Evolutionary conservation across 1,284 basidiomycete species (phyloP).

Genomic region (Naganishia liquefaciens): DNA sequence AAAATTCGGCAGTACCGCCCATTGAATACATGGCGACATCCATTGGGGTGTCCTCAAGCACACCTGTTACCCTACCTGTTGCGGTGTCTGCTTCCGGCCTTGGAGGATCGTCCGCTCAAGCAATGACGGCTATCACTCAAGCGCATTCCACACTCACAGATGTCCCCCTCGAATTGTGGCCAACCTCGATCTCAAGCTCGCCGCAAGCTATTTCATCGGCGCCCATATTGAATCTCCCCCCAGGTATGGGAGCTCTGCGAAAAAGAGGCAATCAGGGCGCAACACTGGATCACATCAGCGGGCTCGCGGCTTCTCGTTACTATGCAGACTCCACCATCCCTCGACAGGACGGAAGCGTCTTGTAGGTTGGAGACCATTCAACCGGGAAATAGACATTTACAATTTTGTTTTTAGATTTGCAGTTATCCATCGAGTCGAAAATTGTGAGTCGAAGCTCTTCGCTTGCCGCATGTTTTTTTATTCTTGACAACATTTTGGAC

Average conservation of each 20-base stretch:
- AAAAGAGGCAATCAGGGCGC: not conserved
- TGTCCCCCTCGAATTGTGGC: constrained; percentile 1
- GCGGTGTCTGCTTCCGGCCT: too few relatives aligned
- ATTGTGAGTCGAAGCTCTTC: not conserved
- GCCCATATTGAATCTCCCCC: not conserved
- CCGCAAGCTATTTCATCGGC: not conserved
- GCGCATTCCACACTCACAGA: not conserved
- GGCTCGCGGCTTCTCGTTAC: not conserved
- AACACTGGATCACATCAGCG: not conserved
- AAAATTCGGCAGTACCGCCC: too few relatives aligned
- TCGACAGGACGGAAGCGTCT: constrained; percentile 1
- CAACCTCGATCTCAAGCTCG: not conserved
- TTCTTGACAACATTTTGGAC: too few relatives aligned
- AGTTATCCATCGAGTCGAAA: not conserved
- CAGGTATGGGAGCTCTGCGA: not conserved
- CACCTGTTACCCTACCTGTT: too few relatives aligned
- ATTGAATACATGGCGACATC: too few relatives aligned
- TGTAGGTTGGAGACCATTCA: not conserved
- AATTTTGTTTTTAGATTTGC: constrained; percentile 1
- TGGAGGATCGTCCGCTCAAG: too few relatives aligned
- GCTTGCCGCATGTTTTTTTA: too few relatives aligned
- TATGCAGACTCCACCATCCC: constrained; percentile 9
- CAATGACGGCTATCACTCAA: not conserved
- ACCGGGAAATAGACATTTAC: not conserved
- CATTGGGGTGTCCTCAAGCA: too few relatives aligned